Evolutionary conservation across 805 yeast species (phyloP), one percentile per base, ranked within the genome.

Genomic region (Yamadazyma nakazawae): DNA sequence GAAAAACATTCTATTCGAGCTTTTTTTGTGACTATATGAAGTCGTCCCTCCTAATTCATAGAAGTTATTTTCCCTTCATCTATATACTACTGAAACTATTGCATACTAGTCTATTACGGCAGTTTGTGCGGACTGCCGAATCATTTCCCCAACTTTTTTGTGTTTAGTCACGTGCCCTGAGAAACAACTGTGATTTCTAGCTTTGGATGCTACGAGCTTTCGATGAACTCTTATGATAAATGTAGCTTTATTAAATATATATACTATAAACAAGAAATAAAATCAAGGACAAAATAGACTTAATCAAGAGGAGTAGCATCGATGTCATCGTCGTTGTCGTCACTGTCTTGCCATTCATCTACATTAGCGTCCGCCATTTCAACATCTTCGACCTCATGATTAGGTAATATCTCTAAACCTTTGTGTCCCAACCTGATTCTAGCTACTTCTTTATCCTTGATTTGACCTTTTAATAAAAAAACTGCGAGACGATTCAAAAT

Each of bases 401-500:
- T 94, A 42, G 97, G 91, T 41, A 84, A 53, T 5, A 94, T 96
- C 37, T 81, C 85, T 45, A 94, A 70, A 11, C 94, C 92, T 51
- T 80, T 82, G 13, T 68, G 72, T 13, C 74, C 72, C 42, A 77
- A 59, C 12, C 74, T 75, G 40, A 94, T 86, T 24, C 69, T 69
- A n/a, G 88, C 97, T 2, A 77, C 74, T 65, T 94, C 99, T 66
- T 90, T 89, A 61, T 94, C 97, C 60, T 72, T 76, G 49, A 94
- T 80, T 64, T 91, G 96, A 11, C 95, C 95, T 63, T 82, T 84
- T 56, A 94, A 77, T 42, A 94, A 79, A 68, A 88, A 78, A n/a
- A 94, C 78, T 0, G 99, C 99, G 68, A 94, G 74, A 60, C 77
- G 82, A 70, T 94, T 94, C 64, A 94, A 81, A 16, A 94, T 78